Conservation (phyloP, 2,329 filamentous ascomycete genomes). For the Penicillium sp. region DNA sequence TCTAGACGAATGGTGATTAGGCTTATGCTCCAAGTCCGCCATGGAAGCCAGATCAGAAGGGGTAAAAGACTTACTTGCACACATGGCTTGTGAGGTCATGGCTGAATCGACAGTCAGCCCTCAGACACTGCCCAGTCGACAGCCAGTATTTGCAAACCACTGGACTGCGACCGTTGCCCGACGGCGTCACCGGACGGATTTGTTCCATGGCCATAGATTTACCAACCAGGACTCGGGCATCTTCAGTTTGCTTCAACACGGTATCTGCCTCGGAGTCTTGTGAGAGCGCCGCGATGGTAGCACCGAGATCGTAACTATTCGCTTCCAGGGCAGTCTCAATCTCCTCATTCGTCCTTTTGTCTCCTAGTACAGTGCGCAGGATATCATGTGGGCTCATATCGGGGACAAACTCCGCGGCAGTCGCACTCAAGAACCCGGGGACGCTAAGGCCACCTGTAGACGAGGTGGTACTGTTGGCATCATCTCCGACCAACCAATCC, state of each 20-base stretch:
- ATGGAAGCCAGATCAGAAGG: not conserved
- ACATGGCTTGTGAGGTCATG: constrained; percentile 95
- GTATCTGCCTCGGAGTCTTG: constrained; percentile 67
- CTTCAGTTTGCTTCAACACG: constrained; percentile 60
- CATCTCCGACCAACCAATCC: constrained; percentile 92
- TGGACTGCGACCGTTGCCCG: constrained; percentile 76
- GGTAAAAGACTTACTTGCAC: constrained; percentile 79
- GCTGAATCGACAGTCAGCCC: constrained; percentile 95
- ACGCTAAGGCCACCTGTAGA: constrained; percentile 79
- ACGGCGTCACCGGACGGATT: constrained; percentile 75
- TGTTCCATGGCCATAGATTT: constrained; percentile 83
- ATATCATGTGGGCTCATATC: constrained; percentile 99
- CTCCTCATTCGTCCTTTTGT: constrained; percentile 88
- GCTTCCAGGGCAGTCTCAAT: constrained; percentile 88
- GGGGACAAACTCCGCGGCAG: constrained; percentile 79
- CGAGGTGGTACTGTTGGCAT: constrained; percentile 78
- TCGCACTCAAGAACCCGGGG: constrained; percentile 70
- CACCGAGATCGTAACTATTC: constrained; percentile 91
- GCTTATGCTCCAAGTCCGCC: constrained; percentile 9
- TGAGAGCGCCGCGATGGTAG: constrained; percentile 88
- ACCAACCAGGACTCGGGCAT: constrained; percentile 75
- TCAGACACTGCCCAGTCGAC: constrained; percentile 91
- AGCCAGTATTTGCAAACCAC: constrained; percentile 98
- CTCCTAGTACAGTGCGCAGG: constrained; percentile 89
- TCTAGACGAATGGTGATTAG: constrained; percentile 55